Conservation (phyloP, 2,329 filamentous ascomycete genomes). For the Microdochium paspali region DNA sequence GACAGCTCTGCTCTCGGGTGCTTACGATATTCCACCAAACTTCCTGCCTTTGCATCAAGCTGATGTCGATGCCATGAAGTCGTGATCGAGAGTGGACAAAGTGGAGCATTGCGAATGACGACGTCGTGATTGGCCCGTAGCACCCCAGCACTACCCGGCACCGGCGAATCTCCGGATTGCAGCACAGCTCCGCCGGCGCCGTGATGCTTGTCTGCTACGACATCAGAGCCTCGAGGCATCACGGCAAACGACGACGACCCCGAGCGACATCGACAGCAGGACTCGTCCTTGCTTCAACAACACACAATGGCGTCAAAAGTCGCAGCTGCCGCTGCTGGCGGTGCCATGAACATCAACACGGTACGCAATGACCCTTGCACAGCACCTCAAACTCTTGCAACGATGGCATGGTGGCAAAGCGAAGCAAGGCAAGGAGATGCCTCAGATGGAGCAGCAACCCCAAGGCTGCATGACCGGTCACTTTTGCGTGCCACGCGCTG, state of each 20-base stretch:
- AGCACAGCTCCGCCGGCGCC: background rate
- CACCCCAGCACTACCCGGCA: background rate
- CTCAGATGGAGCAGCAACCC: background rate
- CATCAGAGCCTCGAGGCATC: background rate
- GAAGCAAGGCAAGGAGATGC: background rate
- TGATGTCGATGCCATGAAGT: background rate
- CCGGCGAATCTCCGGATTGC: background rate
- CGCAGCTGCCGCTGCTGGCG: slow-evolving; percentile 43
- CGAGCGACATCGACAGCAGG: background rate
- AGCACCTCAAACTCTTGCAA: background rate
- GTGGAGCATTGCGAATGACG: background rate
- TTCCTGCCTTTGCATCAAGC: too few relatives aligned
- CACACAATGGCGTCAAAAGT: slow-evolving; percentile 53
- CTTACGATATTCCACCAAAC: too few relatives aligned
- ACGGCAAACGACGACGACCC: background rate
- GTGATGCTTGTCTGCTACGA: background rate
- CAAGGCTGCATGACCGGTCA: too few relatives aligned
- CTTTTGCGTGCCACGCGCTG: too few relatives aligned
- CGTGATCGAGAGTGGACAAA: background rate
- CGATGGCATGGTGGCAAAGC: background rate
- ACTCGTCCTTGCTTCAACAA: slow-evolving; percentile 11
- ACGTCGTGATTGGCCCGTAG: background rate
- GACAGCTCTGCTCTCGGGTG: too few relatives aligned
- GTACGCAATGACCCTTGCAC: slow-evolving; percentile 28
- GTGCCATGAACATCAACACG: slow-evolving; percentile 47